Percentiles rank a stretch among this genome's conserved stretches.
These are phyloP conservation scores for Magnolia sinica DNA, from an alignment of 164 flowering plant species.

Conservation along the genomic window DNA sequence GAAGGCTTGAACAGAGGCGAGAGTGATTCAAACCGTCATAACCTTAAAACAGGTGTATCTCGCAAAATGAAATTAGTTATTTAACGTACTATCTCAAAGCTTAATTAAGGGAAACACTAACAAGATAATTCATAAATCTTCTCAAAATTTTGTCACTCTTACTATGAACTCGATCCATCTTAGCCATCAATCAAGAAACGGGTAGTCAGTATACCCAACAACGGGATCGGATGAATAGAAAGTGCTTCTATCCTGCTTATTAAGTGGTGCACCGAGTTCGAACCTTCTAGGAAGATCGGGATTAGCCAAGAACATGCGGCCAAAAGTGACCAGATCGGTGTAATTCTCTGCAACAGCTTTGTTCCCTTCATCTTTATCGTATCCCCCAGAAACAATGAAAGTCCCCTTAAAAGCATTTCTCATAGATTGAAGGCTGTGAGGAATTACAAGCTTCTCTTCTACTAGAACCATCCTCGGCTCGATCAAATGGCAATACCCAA, in stretches of 20 bases:
- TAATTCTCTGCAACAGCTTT: conserved; percentile 1
- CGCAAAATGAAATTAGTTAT: too few species aligned
- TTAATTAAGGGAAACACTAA: too few species aligned
- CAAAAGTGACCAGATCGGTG: conserved; percentile 27
- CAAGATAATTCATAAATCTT: too few species aligned
- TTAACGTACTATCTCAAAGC: too few species aligned
- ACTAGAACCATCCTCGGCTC: conserved; percentile 31
- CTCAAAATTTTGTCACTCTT: too few species aligned
- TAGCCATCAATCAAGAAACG: conserved; percentile 19
- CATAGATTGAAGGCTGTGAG: conserved; percentile 23
- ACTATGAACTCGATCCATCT: neutral
- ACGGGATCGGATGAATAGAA: conserved; percentile 31
- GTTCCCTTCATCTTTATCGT: too few species aligned
- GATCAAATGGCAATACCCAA: conserved; percentile 25
- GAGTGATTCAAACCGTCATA: too few species aligned
- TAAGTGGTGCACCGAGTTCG: conserved; percentile 28
- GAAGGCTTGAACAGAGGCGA: too few species aligned
- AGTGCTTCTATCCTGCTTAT: conserved; percentile 27
- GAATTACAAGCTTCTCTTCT: conserved; percentile 11
- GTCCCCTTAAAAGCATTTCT: conserved; percentile 12
- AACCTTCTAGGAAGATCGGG: conserved; percentile 34
- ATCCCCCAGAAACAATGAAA: too few species aligned
- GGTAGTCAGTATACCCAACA: conserved; percentile 34
- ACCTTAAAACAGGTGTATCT: too few species aligned
- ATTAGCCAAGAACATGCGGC: conserved; percentile 30